Base-by-base conservation (phyloP, 164 flowering plant genomes). In the Nymphaea colorata region DNA sequence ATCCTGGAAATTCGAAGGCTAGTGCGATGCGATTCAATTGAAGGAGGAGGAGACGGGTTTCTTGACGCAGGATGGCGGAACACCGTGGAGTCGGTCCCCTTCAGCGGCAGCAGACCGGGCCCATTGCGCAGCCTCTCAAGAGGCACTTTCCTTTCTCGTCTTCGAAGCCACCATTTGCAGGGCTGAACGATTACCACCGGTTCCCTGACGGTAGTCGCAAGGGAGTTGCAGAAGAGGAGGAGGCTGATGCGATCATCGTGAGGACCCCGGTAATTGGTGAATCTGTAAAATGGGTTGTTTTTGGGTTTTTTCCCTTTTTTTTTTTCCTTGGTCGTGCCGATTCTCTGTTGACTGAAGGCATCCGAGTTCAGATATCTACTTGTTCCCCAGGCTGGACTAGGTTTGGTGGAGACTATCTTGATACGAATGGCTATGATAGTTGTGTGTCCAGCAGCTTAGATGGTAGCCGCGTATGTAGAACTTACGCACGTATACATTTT, bases 61-160 rank as follows among this genome's bases (percentile, higher is more conserved):
- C 12, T 10, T 15, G 57, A 3, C 57, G 57, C 14, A 8, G 14
- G 15, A 51, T 51, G 57, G 57, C 57, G 57, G 57, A 51, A 10
- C 8, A 51, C 57, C 3, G 12, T 15, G 57, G 14, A 10, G 12
- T 15, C 14, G 57, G 57, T 8, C 57, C 12, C 8, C 57, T 51
- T 15, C 57, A 51, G 10, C 57, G 57, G 14, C 57, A 51, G 8
- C 57, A 3, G 8, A 15, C 57, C 14, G 57, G 57, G 12, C 12
- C 57, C 79, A 78, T 80, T 75, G 61, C 67, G 63, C 93, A 79
- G 61, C 78, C 85, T 25, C 53, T 75, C 68, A 78, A 67, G 65
- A 67, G 79, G 17, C 79, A 73, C 16, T 73, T 69, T 43, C 79
- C 75, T 10, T 79, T 79, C 55, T 69, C 77, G 10, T 66, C 81